Base-by-base conservation (phyloP, 2,329 filamentous ascomycete species). In the Monilinia polystroma region DNA sequence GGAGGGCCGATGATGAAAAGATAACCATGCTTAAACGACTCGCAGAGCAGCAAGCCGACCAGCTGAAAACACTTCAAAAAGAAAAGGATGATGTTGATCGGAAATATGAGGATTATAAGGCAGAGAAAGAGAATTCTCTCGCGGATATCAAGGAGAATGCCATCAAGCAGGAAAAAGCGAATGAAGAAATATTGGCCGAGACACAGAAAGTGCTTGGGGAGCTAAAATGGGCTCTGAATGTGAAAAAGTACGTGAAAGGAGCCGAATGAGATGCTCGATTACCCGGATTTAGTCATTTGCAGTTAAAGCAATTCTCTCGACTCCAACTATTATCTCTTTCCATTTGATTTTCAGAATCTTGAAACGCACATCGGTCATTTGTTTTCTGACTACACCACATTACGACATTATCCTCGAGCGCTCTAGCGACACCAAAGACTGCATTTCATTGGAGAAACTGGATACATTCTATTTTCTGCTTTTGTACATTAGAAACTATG, bases 41-140 rank as follows among this genome's bases (percentile, higher is more conserved):
- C 43, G 89, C 86, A 75, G 89, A 92, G 70, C 90, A 93, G 77
- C 87, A 92, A 75, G 85, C 90, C 70, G 83, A 84, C 73, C 90
- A 91, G 72, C 83, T 90, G 67, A 84, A 85, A 66, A 81, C 85
- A 67, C 79, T 88, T 32, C 78, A 79, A 67, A 81, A 83, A 59
- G 84, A 90, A 73, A 90, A 91, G 73, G 83, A 85, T 38, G 84
- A 84, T 20, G 86, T 92, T 68, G 77, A 79, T 20, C 78, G 78
- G 57, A 79, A 85, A 70, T 90, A 90, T 78, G 84, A 86, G 59
- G 80, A 80, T 57, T 91, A 92, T 78, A 90, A 89, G 76, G 75
- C 78, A 66, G 81, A 85, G 71, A 87, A 91, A 73, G 86, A 90
- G 68, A 79, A 83, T n/a, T 80, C 82, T 52, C 80, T 92, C 63